A percentile compares a stretch with the other conserved stretches of the same genome.
Evolutionary conservation across 2,329 filamentous ascomycete species (phyloP).

Genomic region (Stagonosporopsis cucurbitacearum): DNA sequence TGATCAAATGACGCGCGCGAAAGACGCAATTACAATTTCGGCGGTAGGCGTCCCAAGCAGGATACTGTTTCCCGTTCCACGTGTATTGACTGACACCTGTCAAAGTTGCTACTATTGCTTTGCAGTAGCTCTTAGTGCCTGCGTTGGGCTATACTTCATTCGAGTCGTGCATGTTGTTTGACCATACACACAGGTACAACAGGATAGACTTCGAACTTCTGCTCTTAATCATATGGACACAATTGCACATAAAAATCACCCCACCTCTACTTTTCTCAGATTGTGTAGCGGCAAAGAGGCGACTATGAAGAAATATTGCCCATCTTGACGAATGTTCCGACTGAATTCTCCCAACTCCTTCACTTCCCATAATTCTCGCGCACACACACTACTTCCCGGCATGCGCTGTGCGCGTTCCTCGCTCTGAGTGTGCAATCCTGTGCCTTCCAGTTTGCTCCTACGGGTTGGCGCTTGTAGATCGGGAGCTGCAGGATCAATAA

Average conservation of each 20-base stretch:
- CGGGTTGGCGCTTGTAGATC: background rate
- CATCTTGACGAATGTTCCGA: background rate
- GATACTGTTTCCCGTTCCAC: background rate
- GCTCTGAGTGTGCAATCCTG: background rate
- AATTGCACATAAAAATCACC: background rate
- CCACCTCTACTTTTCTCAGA: too few species aligned
- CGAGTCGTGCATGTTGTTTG: background rate
- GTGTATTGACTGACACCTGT: constrained; percentile 6
- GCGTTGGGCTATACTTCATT: background rate
- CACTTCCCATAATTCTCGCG: background rate
- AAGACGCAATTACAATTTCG: background rate
- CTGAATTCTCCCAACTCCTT: background rate
- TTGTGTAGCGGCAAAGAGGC: background rate
- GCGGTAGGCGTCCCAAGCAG: background rate
- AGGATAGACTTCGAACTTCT: background rate
- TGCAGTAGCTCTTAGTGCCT: background rate
- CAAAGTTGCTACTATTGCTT: background rate
- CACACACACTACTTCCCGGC: background rate
- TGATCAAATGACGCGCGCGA: background rate
- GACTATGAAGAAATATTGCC: background rate
- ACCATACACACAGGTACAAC: too few species aligned
- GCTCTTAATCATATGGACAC: background rate
- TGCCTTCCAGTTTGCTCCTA: background rate
- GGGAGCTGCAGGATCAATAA: background rate
- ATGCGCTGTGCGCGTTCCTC: background rate